Base-by-base conservation (phyloP, 108 stramenopile genomes). In the Conticribra guillardii region DNA sequence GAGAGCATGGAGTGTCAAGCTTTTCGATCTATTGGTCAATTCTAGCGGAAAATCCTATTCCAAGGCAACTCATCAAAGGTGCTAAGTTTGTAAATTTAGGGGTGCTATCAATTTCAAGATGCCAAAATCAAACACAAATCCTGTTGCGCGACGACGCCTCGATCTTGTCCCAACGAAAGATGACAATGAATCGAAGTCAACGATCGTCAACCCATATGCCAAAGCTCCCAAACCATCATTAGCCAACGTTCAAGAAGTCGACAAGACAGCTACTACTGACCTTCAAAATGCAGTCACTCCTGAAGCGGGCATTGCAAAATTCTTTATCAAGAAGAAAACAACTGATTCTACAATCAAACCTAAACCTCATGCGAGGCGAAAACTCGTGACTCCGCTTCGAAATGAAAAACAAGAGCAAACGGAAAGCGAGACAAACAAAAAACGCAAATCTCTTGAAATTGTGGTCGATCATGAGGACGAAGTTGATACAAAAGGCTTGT, bases 271-370 rank as follows among this genome's bases (percentile, higher is more conserved):
- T 1, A 23, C 56, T n/a, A n/a, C n/a, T n/a, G n/a, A n/a, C n/a
- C n/a, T n/a, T n/a, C n/a, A n/a, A n/a, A n/a, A n/a, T 21, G 58
- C 45, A 1, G 54, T 77, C 16, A 77, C 76, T 18, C 67, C 76
- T 28, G 76, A 77, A 24, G 47, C 61, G 18, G 68, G 67, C 44
- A 64, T 64, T 55, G 62, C 69, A 48, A 63, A 64, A 19, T 76
- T 62, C 54, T 67, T 76, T 14, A 48, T 54, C 14, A 45, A 44
- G 18, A 56, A 46, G 5, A 58, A 33, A 41, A 50, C 15, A 37
- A 17, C 28, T 15, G 52, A 54, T 24, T 44, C 32, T 19, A 2
- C 5, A 11, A 30, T 46, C 19, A 28, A 23, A 28, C 24, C 44
- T 17, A 70, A 79, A 58, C 69, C 77, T 1, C 27, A 27, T 64